These are phyloP conservation scores for Cyclotella choctawhatcheeana DNA, from an alignment of 108 stramenopile species.

Conservation along the genomic window DNA sequence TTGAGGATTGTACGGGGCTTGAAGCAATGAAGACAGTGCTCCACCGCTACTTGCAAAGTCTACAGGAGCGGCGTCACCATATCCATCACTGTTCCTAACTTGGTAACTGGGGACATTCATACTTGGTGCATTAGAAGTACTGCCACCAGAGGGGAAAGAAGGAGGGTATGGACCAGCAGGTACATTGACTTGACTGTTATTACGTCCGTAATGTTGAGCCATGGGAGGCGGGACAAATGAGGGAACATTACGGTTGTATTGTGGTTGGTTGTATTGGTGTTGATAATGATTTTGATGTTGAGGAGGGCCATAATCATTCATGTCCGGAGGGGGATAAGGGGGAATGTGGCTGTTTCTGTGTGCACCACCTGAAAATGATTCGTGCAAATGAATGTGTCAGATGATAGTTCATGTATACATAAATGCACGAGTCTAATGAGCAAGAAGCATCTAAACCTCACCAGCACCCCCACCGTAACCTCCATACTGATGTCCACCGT, in stretches of 20 bases:
- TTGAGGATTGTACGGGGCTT: slow-evolving; percentile 42
- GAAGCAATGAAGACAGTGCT: slow-evolving; percentile 24
- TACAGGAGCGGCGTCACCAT: background rate
- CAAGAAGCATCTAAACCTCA: background rate
- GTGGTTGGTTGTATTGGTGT: slow-evolving; percentile 2
- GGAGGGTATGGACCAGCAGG: slow-evolving; percentile 41
- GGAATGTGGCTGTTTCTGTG: slow-evolving; percentile 7
- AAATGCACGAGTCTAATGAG: no score
- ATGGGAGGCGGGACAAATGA: slow-evolving; percentile 26
- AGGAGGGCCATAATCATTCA: slow-evolving; percentile 24
- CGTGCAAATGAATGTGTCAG: no score
- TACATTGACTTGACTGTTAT: slow-evolving; percentile 14
- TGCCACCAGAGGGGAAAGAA: slow-evolving; percentile 24
- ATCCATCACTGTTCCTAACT: slow-evolving; percentile 14
- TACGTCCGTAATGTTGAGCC: slow-evolving; percentile 7
- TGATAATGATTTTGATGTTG: slow-evolving; percentile 1
- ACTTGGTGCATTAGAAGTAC: background rate
- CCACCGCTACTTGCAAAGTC: slow-evolving; percentile 15
- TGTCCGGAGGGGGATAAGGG: slow-evolving; percentile 23
- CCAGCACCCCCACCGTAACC: slow-evolving; percentile 6
- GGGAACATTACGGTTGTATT: slow-evolving; percentile 11
- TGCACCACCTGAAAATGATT: slow-evolving; percentile 1
- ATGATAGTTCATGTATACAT: no score
- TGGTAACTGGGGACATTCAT: background rate
- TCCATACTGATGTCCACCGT: no score